Base-by-base conservation (phyloP, 345 rosid species). In the Adansonia digitata region DNA sequence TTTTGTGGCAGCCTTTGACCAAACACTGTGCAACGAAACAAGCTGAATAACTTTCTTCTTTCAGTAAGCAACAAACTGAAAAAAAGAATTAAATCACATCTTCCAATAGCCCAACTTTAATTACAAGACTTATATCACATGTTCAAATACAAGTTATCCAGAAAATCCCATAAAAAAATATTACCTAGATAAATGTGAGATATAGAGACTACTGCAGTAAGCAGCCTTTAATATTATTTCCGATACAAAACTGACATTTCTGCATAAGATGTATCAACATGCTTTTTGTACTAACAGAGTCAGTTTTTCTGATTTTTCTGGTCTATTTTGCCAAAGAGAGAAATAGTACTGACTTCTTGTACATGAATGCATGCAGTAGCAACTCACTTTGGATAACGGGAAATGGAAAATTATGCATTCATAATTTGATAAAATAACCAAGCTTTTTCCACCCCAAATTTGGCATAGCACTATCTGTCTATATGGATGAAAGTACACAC, bases 1-100 rank as follows among this genome's bases (percentile, higher is more conserved):
- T 88, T 84, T 89, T 94, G 85, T 92, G 97, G 81, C 97, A 94
- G 73, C 98, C 97, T 85, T 92, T 94, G 65, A 94, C 98, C 89
- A 94, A 76, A 80, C 97, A 92, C 97, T 94, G 45, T 67, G 71
- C 43, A 67, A 73, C 69, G 2, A 63, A 49, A 55, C 42, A 72
- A 65, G 45, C 39, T 37, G 17, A 65, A 60, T 65, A 75, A 27
- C 29, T 3, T 29, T 10, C 34, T 55, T 5, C 22, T 18, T 62
- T 27, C 37, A 4, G 1, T 8, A 57, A 34, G 13, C 22, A 70
- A 53, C 34, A 5, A 9, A 49, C 10, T 35, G 5, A 17, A 7
- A 45, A 48, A 31, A 31, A 1, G 13, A 2, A 3, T n/a, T n/a
- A 8, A 15, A 2, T 26, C 52, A 29, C 8, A 46, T 14, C 18